phyloP scores from a whole-genome alignment of 148 eudicot species.

The Dysphania ambrosioides region DNA sequence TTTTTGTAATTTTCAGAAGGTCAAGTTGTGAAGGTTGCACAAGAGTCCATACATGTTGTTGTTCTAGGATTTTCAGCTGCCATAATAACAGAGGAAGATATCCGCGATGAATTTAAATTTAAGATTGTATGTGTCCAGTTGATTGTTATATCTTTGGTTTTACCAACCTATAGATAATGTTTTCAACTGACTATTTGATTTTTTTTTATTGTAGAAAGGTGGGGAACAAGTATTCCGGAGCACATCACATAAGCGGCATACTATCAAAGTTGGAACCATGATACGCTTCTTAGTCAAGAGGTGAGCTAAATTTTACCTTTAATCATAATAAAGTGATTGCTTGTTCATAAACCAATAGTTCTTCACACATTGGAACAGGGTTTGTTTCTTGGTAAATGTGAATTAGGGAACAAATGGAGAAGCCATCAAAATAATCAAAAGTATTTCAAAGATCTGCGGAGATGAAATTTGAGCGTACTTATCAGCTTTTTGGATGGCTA shows the following conservation, averaged over 20 bases:
- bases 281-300: slow-evolving; percentile 75
- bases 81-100: slow-evolving; percentile 60
- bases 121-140: slow-evolving; percentile 48
- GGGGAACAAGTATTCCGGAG: slow-evolving; percentile 56
- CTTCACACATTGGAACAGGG: not conserved
- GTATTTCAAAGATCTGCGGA: not conserved
- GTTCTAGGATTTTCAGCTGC: slow-evolving; percentile 93
- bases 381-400: not conserved
- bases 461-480: not conserved
- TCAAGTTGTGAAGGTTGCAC: slow-evolving; percentile 71
- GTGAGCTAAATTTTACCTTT: slow-evolving; percentile 28
- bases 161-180: not conserved
- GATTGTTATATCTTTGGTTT: not conserved
- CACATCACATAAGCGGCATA: slow-evolving; percentile 55
- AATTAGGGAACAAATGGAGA: not conserved
- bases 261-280: slow-evolving; percentile 59
- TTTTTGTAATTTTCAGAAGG: slow-evolving; percentile 52
- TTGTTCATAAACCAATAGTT: not conserved
- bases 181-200: not conserved
- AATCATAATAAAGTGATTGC: not conserved
- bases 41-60: slow-evolving; percentile 71
- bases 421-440: not conserved
- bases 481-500: not conserved
- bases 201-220: slow-evolving; percentile 49
- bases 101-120: slow-evolving; percentile 65